A percentile compares a stretch with the other conserved stretches of the same genome.
Evolutionary conservation across 495 filamentous ascomycete genomes (phyloP).

Genomic region (Neurospora sp.): DNA sequence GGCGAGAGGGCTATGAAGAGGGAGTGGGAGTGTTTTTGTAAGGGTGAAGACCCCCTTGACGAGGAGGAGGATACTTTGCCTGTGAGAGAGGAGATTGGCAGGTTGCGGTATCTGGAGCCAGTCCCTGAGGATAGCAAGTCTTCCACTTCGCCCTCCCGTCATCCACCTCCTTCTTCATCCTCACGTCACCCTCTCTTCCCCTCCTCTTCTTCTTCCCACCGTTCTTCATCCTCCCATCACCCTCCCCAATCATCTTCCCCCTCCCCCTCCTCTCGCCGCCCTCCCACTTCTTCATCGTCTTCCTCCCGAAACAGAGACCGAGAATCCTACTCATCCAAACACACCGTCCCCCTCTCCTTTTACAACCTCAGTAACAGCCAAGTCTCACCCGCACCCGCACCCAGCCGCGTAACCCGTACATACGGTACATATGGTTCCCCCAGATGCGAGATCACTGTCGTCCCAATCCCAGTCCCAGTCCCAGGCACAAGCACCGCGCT

Average conservation of each 20-base stretch:
- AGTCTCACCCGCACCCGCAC: background rate
- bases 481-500: background rate
- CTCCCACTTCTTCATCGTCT: background rate
- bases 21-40: background rate
- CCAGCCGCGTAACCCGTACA: background rate
- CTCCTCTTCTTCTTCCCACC: background rate
- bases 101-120: background rate
- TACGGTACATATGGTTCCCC: background rate
- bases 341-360: slow-evolving; percentile 30
- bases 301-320: background rate
- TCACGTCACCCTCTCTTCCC: background rate
- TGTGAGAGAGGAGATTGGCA: background rate
- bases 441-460: background rate
- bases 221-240: background rate
- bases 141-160: background rate
- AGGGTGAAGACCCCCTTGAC: background rate
- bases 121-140: background rate
- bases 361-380: background rate
- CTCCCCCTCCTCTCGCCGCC: slow-evolving; percentile 1
- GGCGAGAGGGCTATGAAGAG: background rate
- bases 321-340: slow-evolving; percentile 42
- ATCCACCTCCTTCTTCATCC: background rate
- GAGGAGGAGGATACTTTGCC: background rate
- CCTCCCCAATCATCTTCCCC: background rate
- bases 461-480: background rate